These are phyloP conservation scores for Stephanodiscus triporus DNA, from an alignment of 108 stramenopile genomes.

Conservation along the genomic window DNA sequence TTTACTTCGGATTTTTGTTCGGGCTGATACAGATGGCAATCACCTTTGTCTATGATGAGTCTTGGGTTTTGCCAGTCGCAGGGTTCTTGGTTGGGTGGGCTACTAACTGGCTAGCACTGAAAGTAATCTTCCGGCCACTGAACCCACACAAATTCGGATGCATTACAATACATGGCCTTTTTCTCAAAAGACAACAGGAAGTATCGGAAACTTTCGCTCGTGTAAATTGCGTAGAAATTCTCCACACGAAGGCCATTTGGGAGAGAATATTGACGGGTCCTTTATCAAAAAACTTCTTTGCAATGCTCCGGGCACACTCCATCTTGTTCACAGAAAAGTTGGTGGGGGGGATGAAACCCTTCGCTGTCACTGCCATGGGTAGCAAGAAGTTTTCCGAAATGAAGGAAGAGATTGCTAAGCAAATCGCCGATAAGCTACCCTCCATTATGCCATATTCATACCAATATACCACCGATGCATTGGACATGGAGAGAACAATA, in stretches of 20 bases:
- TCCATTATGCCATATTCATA: slow-evolving; percentile 81
- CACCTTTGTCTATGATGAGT: slow-evolving; percentile 68
- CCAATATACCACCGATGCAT: slow-evolving; percentile 86
- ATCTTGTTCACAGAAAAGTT: slow-evolving; percentile 79
- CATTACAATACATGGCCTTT: slow-evolving; percentile 84
- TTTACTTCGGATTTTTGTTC: slow-evolving; percentile 89
- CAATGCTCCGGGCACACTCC: slow-evolving; percentile 85
- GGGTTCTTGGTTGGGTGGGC: slow-evolving; percentile 83
- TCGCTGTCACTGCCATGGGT: slow-evolving; percentile 86
- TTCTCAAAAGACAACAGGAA: slow-evolving; percentile 86
- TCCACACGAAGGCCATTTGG: slow-evolving; percentile 71
- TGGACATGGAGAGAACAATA: slow-evolving; percentile 89
- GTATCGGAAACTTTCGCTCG: slow-evolving; percentile 86
- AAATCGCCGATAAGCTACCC: slow-evolving; percentile 77
- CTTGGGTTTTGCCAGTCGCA: slow-evolving; percentile 89
- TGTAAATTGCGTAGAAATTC: slow-evolving; percentile 59
- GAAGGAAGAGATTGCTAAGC: slow-evolving; percentile 88
- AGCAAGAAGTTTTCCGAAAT: slow-evolving; percentile 78
- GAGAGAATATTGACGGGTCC: slow-evolving; percentile 80
- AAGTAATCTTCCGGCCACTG: slow-evolving; percentile 84
- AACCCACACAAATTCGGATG: slow-evolving; percentile 69
- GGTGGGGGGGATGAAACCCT: slow-evolving; percentile 79
- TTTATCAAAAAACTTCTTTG: slow-evolving; percentile 73
- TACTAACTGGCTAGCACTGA: slow-evolving; percentile 91
- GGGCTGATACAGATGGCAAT: slow-evolving; percentile 84